A percentile compares a stretch with the other conserved stretches of the same genome.
These are phyloP conservation scores for Gastrodia elata DNA, from an alignment of 106 monocot species.

Conservation along the genomic window DNA sequence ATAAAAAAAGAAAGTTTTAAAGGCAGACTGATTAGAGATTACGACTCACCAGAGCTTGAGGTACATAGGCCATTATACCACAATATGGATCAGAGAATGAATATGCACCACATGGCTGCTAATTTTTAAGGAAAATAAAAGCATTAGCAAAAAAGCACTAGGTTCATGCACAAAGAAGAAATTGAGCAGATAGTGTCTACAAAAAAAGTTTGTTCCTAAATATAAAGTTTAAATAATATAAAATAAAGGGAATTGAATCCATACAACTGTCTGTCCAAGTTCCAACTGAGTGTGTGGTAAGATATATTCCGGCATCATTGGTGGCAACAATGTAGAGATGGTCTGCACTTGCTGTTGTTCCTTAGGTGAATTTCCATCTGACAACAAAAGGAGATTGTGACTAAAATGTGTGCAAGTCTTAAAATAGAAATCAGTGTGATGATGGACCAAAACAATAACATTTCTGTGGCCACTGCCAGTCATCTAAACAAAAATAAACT, in stretches of 20 bases:
- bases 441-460: not conserved
- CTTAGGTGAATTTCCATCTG: slow-evolving; percentile 30
- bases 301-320: slow-evolving; percentile 36
- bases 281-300: slow-evolving; percentile 46
- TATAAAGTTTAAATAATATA: slow-evolving; percentile 1
- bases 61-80: slow-evolving; percentile 34
- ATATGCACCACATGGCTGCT: slow-evolving; percentile 38
- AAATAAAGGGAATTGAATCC: slow-evolving; percentile 8
- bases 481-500: not conserved
- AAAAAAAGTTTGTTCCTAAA: not conserved
- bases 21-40: not conserved
- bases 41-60: slow-evolving; percentile 35
- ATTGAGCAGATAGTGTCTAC: not conserved
- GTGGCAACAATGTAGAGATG: slow-evolving; percentile 20
- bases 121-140: slow-evolving; percentile 6
- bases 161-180: not conserved
- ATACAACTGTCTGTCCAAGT: slow-evolving; percentile 48
- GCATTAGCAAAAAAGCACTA: not conserved
- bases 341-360: slow-evolving; percentile 27
- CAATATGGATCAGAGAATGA: slow-evolving; percentile 38
- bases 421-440: not conserved
- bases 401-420: not conserved
- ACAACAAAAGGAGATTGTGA: not conserved
- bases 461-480: not conserved
- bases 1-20: not conserved